phyloP scores from a whole-genome alignment of 2,329 filamentous ascomycete species.

The Microdochium paspali region DNA sequence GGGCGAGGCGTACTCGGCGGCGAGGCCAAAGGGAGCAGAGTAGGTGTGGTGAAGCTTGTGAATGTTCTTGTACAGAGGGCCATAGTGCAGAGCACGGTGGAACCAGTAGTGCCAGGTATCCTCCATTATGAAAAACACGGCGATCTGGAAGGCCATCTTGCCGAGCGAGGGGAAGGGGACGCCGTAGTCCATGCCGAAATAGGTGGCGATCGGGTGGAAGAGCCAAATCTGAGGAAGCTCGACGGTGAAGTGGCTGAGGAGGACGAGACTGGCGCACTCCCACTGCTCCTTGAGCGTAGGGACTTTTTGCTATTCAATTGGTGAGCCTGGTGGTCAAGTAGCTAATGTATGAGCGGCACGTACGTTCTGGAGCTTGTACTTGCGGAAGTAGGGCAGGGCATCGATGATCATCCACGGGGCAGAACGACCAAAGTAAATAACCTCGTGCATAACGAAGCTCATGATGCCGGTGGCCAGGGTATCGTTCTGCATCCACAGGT shows the following conservation, averaged over 20 bases:
- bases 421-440: conserved; percentile 86
- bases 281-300: conserved; percentile 91
- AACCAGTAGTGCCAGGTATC: conserved; percentile 98
- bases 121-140: conserved; percentile 90
- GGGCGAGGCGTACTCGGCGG: conserved; percentile 94
- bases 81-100: conserved; percentile 88
- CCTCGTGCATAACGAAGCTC: conserved; percentile 92
- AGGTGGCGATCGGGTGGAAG: conserved; percentile 94
- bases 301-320: conserved; percentile 53
- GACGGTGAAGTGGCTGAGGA: conserved; percentile 93
- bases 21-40: conserved; percentile 91
- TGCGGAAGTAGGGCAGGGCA: conserved; percentile 74
- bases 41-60: conserved; percentile 99
- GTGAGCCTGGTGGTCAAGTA: conserved; percentile 8
- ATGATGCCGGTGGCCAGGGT: conserved; percentile 92
- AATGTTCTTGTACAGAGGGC: conserved; percentile 88
- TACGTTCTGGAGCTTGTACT: conserved; percentile 90
- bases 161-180: conserved; percentile 80
- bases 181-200: conserved; percentile 76
- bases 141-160: conserved; percentile 87
- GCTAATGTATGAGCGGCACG: conserved; percentile 18
- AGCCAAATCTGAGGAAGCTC: conserved; percentile 98
- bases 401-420: conserved; percentile 93
- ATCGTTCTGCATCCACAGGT: conserved; percentile 97
- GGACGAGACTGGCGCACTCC: conserved; percentile 85